phyloP scores from a whole-genome alignment of 768 basidiomycete genomes.

The Basidioascus undulatus region DNA sequence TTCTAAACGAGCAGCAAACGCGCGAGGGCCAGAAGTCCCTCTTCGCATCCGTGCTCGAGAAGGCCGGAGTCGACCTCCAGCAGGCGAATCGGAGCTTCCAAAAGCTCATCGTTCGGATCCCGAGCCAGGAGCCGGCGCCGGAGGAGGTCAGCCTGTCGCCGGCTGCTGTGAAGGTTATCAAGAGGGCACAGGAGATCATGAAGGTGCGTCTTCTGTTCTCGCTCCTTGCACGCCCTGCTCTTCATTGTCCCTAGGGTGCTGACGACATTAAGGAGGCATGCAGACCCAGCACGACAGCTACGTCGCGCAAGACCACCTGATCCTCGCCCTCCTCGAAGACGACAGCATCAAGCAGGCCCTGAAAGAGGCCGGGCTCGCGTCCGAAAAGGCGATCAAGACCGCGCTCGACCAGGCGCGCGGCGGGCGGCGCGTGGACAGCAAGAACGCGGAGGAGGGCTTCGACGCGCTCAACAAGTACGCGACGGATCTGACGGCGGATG shows the following conservation, averaged over 20 bases:
- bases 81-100: conserved; percentile 46
- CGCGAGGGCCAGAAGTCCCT: conserved; percentile 27
- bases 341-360: conserved; percentile 37
- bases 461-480: conserved; percentile 58
- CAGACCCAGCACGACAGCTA: conserved; percentile 45
- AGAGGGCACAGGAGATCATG: conserved; percentile 49
- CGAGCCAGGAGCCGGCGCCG: conserved; percentile 62
- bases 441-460: conserved; percentile 71
- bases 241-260: neutral
- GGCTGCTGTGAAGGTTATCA: conserved; percentile 34
- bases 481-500: conserved; percentile 17
- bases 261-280: no score
- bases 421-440: conserved; percentile 61
- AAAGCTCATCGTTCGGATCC: conserved; percentile 52
- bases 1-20: conserved; percentile 41
- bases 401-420: conserved; percentile 59
- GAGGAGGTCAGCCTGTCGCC: conserved; percentile 46
- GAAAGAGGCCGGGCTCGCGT: conserved; percentile 44
- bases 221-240: neutral
- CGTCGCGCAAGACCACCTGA: conserved; percentile 76
- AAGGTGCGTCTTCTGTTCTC: conserved; percentile 20
- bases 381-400: conserved; percentile 44
- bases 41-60: conserved; percentile 50
- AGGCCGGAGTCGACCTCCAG: conserved; percentile 54
- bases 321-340: conserved; percentile 64